phyloP scores from a whole-genome alignment of 2,329 filamentous ascomycete species.

The Ophiostoma australiae region DNA sequence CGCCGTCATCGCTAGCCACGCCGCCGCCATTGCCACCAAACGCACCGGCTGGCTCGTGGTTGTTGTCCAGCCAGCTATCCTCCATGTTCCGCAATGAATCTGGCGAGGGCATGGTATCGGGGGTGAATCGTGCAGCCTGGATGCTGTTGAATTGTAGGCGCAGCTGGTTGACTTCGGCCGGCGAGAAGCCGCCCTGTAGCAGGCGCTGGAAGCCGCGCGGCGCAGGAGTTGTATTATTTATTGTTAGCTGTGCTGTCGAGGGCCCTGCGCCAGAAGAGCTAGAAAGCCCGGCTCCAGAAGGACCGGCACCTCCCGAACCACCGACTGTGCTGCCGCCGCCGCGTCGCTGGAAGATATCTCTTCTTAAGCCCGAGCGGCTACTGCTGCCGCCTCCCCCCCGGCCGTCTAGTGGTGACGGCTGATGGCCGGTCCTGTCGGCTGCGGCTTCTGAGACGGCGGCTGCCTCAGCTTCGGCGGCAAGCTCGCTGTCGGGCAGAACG shows the following conservation, averaged over 20 bases:
- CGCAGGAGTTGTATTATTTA: slow-evolving; percentile 41
- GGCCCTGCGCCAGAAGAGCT: neutral
- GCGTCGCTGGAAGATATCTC: slow-evolving; percentile 16
- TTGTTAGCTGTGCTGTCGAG: neutral
- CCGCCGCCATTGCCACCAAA: slow-evolving; percentile 37
- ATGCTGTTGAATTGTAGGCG: slow-evolving; percentile 85
- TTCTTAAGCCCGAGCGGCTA: slow-evolving; percentile 9
- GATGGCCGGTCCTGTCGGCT: neutral
- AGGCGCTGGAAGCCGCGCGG: slow-evolving; percentile 86
- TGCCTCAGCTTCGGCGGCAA: slow-evolving; percentile 49
- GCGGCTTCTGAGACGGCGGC: slow-evolving; percentile 12
- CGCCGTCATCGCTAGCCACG: slow-evolving; percentile 32
- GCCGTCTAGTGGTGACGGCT: neutral
- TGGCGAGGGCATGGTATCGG: slow-evolving; percentile 81
- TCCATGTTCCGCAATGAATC: slow-evolving; percentile 72
- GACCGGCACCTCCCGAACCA: neutral
- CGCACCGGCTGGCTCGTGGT: slow-evolving; percentile 35
- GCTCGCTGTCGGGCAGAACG: slow-evolving; percentile 61
- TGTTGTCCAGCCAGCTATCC: slow-evolving; percentile 83
- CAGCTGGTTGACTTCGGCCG: slow-evolving; percentile 76
- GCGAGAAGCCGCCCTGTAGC: slow-evolving; percentile 70
- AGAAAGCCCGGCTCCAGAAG: neutral
- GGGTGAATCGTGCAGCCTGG: slow-evolving; percentile 74
- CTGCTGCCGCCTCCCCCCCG: neutral
- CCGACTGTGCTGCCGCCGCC: neutral